Conservation (phyloP, 192 early-diverging fungal species). For the Haplosporangium gracile region DNA sequence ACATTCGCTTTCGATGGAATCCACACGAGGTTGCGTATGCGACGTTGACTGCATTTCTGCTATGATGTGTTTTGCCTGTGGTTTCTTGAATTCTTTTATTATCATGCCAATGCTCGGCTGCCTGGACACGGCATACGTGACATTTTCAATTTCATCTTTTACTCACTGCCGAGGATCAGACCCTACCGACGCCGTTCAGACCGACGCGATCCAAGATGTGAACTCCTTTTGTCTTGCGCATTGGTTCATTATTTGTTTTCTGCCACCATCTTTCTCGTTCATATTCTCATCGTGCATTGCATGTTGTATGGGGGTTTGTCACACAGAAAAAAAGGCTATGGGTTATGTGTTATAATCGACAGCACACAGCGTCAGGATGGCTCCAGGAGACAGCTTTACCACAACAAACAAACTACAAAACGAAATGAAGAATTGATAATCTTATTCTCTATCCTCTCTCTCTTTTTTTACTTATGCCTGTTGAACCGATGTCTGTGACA, state of each 20-base stretch:
- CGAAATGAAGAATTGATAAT: constrained; percentile 36
- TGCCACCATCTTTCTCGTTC: neutral
- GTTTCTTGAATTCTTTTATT: constrained; percentile 3
- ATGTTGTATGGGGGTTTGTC: neutral
- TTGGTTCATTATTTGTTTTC: neutral
- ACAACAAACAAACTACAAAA: constrained; percentile 13
- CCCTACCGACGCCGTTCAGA: constrained; percentile 1
- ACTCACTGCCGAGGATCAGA: neutral
- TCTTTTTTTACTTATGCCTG: constrained; percentile 5
- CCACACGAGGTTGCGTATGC: constrained; percentile 47
- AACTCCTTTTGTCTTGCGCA: neutral
- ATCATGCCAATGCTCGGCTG: neutral
- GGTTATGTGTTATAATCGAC: neutral
- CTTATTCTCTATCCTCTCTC: constrained; percentile 28
- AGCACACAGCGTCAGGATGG: neutral
- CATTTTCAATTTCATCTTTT: neutral
- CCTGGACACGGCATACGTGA: neutral
- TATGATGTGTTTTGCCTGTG: constrained; percentile 18
- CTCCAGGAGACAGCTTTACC: neutral
- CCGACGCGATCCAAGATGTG: neutral
- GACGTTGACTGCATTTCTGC: constrained; percentile 24
- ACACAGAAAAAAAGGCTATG: neutral
- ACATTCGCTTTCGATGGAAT: neutral
- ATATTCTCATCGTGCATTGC: neutral
- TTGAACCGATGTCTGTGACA: constrained; percentile 8